These are phyloP conservation scores for Plasmodium adleri DNA, from an alignment of 169 alveolate species.

Conservation along the genomic window DNA sequence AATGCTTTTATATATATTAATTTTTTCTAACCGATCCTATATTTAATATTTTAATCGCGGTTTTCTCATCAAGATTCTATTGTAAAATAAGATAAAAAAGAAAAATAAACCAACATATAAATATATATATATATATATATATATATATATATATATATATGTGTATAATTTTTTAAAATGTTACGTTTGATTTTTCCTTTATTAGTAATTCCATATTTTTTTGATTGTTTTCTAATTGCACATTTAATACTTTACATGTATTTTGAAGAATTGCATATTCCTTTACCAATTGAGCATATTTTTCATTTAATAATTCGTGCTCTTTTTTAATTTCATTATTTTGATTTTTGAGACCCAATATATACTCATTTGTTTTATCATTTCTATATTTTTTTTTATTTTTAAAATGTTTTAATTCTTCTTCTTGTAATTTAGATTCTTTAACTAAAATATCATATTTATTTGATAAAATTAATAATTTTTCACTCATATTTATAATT, in stretches of 20 bases:
- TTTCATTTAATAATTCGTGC: constrained; percentile 25
- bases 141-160: not conserved
- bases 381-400: constrained; percentile 70
- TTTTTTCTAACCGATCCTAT: constrained; percentile 39
- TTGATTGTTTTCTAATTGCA: constrained; percentile 23
- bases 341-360: constrained; percentile 47
- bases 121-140: not conserved
- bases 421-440: constrained; percentile 67
- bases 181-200: constrained; percentile 19
- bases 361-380: constrained; percentile 56
- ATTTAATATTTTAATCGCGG: constrained; percentile 45
- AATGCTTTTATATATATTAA: too few species aligned
- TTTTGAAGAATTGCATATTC: constrained; percentile 15
- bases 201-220: constrained; percentile 18
- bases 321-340: constrained; percentile 72
- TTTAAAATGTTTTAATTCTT: constrained; percentile 69
- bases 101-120: constrained; percentile 4
- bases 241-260: constrained; percentile 29
- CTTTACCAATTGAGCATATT: constrained; percentile 26
- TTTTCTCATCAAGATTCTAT: constrained; percentile 47
- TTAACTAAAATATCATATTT: constrained; percentile 58
- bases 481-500: constrained; percentile 55
- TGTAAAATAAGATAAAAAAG: not conserved
- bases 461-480: constrained; percentile 45
- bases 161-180: not conserved